Evolutionary conservation across 805 yeast species (phyloP).

Genomic region (Cyberlindnera xylosilytica): DNA sequence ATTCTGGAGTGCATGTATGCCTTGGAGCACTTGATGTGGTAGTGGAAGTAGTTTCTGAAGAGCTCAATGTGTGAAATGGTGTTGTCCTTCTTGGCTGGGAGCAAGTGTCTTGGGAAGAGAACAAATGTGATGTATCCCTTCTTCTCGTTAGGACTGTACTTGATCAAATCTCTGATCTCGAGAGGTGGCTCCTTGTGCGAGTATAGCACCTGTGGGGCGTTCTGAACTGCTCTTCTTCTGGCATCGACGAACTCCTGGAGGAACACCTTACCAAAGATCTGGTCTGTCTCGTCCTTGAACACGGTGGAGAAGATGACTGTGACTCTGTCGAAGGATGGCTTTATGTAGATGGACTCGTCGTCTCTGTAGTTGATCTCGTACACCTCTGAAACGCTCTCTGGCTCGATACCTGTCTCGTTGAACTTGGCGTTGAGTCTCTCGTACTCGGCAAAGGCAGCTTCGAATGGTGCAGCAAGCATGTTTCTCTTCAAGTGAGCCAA

Average conservation of each 20-base stretch:
- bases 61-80: slow-evolving; percentile 88
- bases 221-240: slow-evolving; percentile 90
- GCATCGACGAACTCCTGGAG: slow-evolving; percentile 95
- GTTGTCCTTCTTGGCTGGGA: slow-evolving; percentile 68
- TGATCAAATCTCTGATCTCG: slow-evolving; percentile 57
- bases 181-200: slow-evolving; percentile 91
- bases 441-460: slow-evolving; percentile 77
- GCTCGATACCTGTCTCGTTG: slow-evolving; percentile 29
- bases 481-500: slow-evolving; percentile 79
- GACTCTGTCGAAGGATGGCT: slow-evolving; percentile 92
- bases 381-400: slow-evolving; percentile 22
- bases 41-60: slow-evolving; percentile 96
- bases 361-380: slow-evolving; percentile 76
- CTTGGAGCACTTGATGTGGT: slow-evolving; percentile 96
- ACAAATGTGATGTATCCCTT: slow-evolving; percentile 65
- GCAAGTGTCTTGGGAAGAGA: slow-evolving; percentile 76
- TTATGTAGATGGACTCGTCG: slow-evolving; percentile 84
- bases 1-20: slow-evolving; percentile 98
- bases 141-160: slow-evolving; percentile 37
- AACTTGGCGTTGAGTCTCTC: slow-evolving; percentile 46
- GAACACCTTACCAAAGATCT: slow-evolving; percentile 83
- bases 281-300: slow-evolving; percentile 96
- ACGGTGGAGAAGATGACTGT: slow-evolving; percentile 94
- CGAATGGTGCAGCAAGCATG: slow-evolving; percentile 90
- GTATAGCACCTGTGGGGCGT: slow-evolving; percentile 96